Base-by-base conservation (phyloP, 176 grass and related monocot species). In the Miscanthus lutarioriparius region DNA sequence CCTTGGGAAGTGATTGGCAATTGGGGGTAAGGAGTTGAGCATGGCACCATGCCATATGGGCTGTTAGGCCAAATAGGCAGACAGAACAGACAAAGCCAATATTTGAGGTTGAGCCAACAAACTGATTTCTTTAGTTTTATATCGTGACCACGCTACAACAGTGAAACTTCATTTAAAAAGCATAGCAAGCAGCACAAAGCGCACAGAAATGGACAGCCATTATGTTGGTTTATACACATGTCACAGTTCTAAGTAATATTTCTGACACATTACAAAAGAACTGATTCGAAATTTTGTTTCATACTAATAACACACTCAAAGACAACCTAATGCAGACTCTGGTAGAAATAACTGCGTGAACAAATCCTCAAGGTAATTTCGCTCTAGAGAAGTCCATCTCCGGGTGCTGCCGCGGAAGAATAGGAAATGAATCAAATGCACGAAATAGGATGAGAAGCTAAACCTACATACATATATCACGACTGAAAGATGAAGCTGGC, bases 301-400 rank as follows among this genome's bases (percentile, higher is more conserved):
- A 16, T 6, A 49, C 28, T 28, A 37, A 14, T 64, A 62, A 25
- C 61, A 16, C 13, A 51, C 63, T 10, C 41, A 47, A 33, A 23
- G 44, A 45, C 67, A 82, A 48, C 33, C 26, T 19, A 44, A 53
- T 15, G 22, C 22, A 69, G 17, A 38, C 19, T n/a, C n/a, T 25
- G 20, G n/a, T 28, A 74, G 23, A 88, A 66, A 27, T 25, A 51
- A 49, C 32, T 40, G 25, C 30, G n/a, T 75, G 71, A 64, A 40
- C 28, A 28, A 11, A 25, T 32, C n/a, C 35, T 83, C 75, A 92
- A 76, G 70, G 83, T 40, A 92, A 6, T 54, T 92, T 89, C 0
- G 75, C 80, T 37, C 80, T 63, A 13, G 90, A 92, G 63, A 92
- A 92, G 80, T 92, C 90, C 87, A 92, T 89, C 83, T 92, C 90